These are phyloP conservation scores for Entomortierella parvispora DNA, from an alignment of 192 early-diverging fungal species.

Conservation along the genomic window DNA sequence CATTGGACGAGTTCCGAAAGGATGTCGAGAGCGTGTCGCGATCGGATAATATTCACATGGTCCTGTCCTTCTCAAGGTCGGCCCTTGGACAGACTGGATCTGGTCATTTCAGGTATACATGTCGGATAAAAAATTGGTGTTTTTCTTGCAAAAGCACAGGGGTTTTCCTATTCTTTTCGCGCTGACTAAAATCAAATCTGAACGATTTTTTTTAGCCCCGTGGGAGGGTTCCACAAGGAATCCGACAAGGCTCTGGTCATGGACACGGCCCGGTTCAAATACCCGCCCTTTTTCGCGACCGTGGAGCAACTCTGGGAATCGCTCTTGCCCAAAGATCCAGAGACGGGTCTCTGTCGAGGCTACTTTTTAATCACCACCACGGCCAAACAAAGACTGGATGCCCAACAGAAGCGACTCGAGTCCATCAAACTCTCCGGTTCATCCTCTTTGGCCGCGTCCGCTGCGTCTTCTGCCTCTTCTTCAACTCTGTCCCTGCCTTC, in stretches of 20 bases:
- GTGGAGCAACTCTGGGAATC: slow-evolving; percentile 81
- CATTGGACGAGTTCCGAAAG: slow-evolving; percentile 79
- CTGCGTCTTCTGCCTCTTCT: slow-evolving; percentile 7
- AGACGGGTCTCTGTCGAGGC: slow-evolving; percentile 84
- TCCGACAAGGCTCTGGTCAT: slow-evolving; percentile 80
- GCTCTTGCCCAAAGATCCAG: slow-evolving; percentile 80
- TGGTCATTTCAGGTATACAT: slow-evolving; percentile 58
- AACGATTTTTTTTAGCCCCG: slow-evolving; percentile 62
- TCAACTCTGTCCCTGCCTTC: background rate
- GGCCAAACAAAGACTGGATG: slow-evolving; percentile 17
- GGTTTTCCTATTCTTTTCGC: too few relatives aligned
- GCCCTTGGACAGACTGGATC: slow-evolving; percentile 88
- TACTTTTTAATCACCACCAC: slow-evolving; percentile 81
- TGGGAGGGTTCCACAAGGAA: slow-evolving; percentile 82
- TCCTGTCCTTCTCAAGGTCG: slow-evolving; percentile 84
- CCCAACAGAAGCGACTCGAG: slow-evolving; percentile 9
- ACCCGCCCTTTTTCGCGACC: slow-evolving; percentile 86
- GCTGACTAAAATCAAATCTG: too few relatives aligned
- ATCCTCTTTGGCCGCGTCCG: background rate
- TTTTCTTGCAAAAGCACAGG: too few relatives aligned
- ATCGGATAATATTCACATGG: slow-evolving; percentile 82
- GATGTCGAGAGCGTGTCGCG: slow-evolving; percentile 76
- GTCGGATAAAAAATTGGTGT: background rate
- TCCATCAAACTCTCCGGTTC: background rate
- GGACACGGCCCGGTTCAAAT: slow-evolving; percentile 90